These are phyloP conservation scores for Rhinocladiella mackenziei DNA, from an alignment of 2,329 filamentous ascomycete genomes.

Conservation along the genomic window DNA sequence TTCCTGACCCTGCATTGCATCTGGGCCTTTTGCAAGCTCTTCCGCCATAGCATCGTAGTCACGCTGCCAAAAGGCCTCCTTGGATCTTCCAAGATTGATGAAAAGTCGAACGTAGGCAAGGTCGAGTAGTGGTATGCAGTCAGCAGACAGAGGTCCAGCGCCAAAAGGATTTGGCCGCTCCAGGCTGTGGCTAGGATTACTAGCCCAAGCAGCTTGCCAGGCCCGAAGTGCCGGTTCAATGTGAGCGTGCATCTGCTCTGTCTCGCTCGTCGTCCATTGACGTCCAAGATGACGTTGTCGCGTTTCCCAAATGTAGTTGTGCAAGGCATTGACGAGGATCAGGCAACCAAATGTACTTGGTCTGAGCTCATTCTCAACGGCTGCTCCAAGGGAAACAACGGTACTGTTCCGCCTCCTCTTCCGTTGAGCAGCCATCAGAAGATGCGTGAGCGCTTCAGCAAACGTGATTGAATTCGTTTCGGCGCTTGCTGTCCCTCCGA, in stretches of 20 bases:
- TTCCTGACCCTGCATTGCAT: conserved; percentile 69
- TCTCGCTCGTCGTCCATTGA: conserved; percentile 86
- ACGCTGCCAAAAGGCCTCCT: conserved; percentile 89
- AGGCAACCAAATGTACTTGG: conserved; percentile 91
- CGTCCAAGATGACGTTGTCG: conserved; percentile 83
- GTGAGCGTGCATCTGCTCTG: conserved; percentile 91
- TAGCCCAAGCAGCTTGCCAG: conserved; percentile 90
- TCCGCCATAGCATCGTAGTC: conserved; percentile 91
- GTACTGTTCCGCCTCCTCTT: conserved; percentile 38
- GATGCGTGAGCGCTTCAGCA: conserved; percentile 71
- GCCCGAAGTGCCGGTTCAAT: conserved; percentile 91
- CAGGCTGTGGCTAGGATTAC: conserved; percentile 76
- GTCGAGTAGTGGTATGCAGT: conserved; percentile 85
- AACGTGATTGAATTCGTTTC: conserved; percentile 72
- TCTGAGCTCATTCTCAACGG: conserved; percentile 60
- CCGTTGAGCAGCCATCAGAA: conserved; percentile 72
- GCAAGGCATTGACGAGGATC: conserved; percentile 85
- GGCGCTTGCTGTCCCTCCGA: conserved; percentile 67
- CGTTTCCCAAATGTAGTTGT: conserved; percentile 99
- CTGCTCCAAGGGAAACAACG: conserved; percentile 28
- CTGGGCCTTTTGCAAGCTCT: conserved; percentile 73
- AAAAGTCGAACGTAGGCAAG: conserved; percentile 89
- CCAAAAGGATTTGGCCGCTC: conserved; percentile 82
- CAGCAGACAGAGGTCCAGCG: conserved; percentile 75
- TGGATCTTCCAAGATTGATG: conserved; percentile 86